Conservation (phyloP, 2,329 filamentous ascomycete genomes). For the Parasarocladium wereldwijsianum region DNA sequence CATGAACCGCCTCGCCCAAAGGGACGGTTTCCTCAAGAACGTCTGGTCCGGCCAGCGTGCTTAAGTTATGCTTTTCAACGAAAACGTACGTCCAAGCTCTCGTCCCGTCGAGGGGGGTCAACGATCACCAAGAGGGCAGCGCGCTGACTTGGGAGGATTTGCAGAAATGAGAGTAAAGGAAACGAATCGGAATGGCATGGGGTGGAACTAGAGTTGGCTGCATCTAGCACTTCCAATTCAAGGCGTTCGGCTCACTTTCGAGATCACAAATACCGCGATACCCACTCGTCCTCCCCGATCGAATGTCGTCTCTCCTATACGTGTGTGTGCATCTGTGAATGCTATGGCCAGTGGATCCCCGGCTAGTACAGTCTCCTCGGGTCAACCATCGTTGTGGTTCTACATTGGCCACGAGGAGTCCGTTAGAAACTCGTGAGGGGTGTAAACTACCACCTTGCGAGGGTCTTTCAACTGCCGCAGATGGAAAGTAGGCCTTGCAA, state of each 20-base stretch:
- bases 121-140: too few relatives aligned
- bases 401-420: too few relatives aligned
- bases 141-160: background rate
- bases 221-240: conserved; percentile 29
- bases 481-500: conserved; percentile 40
- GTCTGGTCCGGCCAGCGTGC: conserved; percentile 69
- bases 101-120: conserved; percentile 3
- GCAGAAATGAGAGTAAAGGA: too few relatives aligned
- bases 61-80: conserved; percentile 9
- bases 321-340: conserved; percentile 1
- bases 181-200: conserved; percentile 22
- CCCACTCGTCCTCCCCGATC: conserved; percentile 9
- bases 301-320: background rate
- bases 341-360: conserved; percentile 15
- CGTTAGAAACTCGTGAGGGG: too few relatives aligned
- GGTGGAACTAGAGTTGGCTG: conserved; percentile 27
- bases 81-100: conserved; percentile 9
- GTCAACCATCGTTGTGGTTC: conserved; percentile 18
- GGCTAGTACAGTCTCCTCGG: conserved; percentile 44
- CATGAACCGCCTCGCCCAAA: conserved; percentile 89
- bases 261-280: conserved; percentile 18
- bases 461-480: conserved; percentile 46
- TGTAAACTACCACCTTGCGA: too few relatives aligned
- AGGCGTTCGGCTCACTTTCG: conserved; percentile 31
- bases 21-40: conserved; percentile 90